Evolutionary conservation across 768 basidiomycete genomes (phyloP).

Genomic region (Calvatia gigantea): DNA sequence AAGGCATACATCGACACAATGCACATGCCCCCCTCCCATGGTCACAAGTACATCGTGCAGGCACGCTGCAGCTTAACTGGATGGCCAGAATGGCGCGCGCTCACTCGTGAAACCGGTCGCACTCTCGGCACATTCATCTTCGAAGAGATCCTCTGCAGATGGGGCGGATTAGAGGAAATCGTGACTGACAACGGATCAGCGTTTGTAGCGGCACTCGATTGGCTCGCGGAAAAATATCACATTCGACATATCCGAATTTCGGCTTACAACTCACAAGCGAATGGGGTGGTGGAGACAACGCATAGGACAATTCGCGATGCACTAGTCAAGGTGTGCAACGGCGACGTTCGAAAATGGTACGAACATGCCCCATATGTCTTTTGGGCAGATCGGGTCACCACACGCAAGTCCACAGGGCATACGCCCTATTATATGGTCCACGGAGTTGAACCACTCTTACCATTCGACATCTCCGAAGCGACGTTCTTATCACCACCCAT

Average conservation of each 20-base stretch:
- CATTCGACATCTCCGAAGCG: constrained; percentile 21
- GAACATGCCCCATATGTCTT: constrained; percentile 17
- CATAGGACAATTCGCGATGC: constrained; percentile 21
- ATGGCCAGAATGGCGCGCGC: constrained; percentile 27
- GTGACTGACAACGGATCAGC: constrained; percentile 35
- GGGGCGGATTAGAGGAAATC: constrained; percentile 32
- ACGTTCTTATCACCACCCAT: constrained; percentile 15
- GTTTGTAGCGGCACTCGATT: constrained; percentile 22
- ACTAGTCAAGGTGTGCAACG: constrained; percentile 22
- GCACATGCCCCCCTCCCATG: constrained; percentile 30
- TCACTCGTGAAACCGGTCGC: constrained; percentile 24
- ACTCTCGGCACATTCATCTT: constrained; percentile 20
- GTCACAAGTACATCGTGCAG: constrained; percentile 33
- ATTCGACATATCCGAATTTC: constrained; percentile 33
- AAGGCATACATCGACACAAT: constrained; percentile 38
- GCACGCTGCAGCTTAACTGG: constrained; percentile 28
- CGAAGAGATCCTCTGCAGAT: constrained; percentile 19
- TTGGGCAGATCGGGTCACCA: constrained; percentile 29
- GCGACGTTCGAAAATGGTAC: constrained; percentile 26
- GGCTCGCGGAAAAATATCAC: constrained; percentile 15
- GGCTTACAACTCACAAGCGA: constrained; percentile 20
- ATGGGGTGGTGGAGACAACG: constrained; percentile 28
- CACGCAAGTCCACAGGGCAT: constrained; percentile 20
- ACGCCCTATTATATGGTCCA: constrained; percentile 28
- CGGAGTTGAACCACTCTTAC: constrained; percentile 23